phyloP scores from a whole-genome alignment of 495 filamentous ascomycete species.

The Penicillium atrosanguineum region DNA sequence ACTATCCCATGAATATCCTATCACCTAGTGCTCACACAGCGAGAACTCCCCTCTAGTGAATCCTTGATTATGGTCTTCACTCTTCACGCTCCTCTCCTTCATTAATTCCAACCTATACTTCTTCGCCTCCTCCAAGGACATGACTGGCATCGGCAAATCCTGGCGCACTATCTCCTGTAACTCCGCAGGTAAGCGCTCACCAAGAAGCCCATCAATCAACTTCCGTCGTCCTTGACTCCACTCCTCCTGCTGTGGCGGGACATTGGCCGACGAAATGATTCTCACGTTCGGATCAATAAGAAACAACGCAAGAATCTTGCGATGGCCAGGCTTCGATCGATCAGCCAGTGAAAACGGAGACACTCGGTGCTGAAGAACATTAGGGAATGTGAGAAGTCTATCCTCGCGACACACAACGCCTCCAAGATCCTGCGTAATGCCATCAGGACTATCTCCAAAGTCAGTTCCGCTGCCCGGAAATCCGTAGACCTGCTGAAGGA shows the following conservation, averaged over 20 bases:
- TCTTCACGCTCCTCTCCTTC: constrained; percentile 27
- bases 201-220: not conserved
- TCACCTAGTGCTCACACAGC: constrained; percentile 1
- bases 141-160: constrained; percentile 26
- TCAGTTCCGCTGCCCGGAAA: constrained; percentile 4
- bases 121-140: constrained; percentile 45
- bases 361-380: constrained; percentile 51
- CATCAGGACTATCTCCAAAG: not conserved
- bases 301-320: constrained; percentile 56
- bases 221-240: constrained; percentile 30
- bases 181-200: constrained; percentile 2
- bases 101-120: constrained; percentile 48
- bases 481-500: constrained; percentile 26
- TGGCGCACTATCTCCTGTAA: constrained; percentile 15
- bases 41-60: constrained; percentile 1
- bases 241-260: constrained; percentile 52
- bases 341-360: constrained; percentile 50
- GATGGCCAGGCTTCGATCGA: constrained; percentile 50
- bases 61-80: not conserved
- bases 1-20: not conserved
- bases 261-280: constrained; percentile 54
- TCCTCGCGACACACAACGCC: constrained; percentile 27
- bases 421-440: constrained; percentile 36
- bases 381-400: constrained; percentile 35
- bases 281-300: constrained; percentile 54